Evolutionary conservation across 1,284 basidiomycete genomes (phyloP).

Genomic region (Ceratobasidium sp.): DNA sequence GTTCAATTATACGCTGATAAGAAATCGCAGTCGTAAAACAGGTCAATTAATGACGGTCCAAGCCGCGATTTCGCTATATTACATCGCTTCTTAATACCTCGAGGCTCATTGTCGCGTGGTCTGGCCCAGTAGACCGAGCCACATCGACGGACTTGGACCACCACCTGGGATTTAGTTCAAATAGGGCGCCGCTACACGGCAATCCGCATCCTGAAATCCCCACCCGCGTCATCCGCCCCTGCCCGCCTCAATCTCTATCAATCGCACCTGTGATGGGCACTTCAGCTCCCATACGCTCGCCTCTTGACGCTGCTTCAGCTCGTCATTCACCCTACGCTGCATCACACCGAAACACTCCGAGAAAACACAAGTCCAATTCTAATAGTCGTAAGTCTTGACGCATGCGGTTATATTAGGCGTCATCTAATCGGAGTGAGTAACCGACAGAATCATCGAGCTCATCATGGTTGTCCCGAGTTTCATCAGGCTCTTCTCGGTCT

Average conservation of each 20-base stretch:
- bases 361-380: not conserved
- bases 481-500: slow-evolving; percentile 1
- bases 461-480: not conserved
- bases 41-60: not conserved
- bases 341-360: slow-evolving; percentile 6
- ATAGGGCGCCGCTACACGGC: not conserved
- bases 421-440: not conserved
- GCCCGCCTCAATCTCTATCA: no score
- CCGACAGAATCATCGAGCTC: slow-evolving; percentile 5
- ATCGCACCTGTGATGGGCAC: slow-evolving; percentile 12
- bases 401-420: not conserved
- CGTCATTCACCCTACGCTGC: slow-evolving; percentile 26
- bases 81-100: not conserved
- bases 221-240: not conserved
- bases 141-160: slow-evolving; percentile 27
- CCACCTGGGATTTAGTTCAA: not conserved
- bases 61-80: not conserved
- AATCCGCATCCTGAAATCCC: not conserved
- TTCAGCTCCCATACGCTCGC: slow-evolving; percentile 12
- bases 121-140: slow-evolving; percentile 10
- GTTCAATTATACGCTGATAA: not conserved
- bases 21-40: not conserved
- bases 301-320: slow-evolving; percentile 1
- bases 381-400: not conserved
- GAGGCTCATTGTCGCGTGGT: slow-evolving; percentile 14